These are phyloP conservation scores for Tulasnella sp. DNA, from an alignment of 768 basidiomycete species.

Conservation along the genomic window DNA sequence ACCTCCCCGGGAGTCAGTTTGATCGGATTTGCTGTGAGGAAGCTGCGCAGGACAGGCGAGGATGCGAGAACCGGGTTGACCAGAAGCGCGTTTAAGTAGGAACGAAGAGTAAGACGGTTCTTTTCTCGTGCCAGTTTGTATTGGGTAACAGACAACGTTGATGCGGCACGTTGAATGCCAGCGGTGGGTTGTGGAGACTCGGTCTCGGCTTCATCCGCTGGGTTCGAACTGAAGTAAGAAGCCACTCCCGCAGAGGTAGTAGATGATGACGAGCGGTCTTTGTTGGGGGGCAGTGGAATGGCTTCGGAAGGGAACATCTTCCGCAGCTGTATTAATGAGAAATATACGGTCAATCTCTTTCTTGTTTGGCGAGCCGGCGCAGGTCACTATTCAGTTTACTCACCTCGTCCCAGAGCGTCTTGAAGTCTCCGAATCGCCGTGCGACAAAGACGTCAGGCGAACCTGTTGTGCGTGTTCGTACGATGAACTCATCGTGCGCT, in stretches of 20 bases:
- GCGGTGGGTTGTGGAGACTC: constrained; percentile 25
- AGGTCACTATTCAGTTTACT: constrained; percentile 23
- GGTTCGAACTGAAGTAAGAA: neutral
- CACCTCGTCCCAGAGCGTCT: constrained; percentile 75
- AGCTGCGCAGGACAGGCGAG: constrained; percentile 76
- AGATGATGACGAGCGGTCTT: constrained; percentile 53
- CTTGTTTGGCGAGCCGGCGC: no score
- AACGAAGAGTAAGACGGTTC: constrained; percentile 86
- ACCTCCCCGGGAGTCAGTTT: constrained; percentile 56
- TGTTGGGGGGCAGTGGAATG: constrained; percentile 74
- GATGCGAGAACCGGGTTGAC: constrained; percentile 60
- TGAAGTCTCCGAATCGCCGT: constrained; percentile 91
- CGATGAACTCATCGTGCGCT: constrained; percentile 91
- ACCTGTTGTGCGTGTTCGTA: constrained; percentile 68
- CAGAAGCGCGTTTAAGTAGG: constrained; percentile 79
- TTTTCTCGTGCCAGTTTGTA: constrained; percentile 73
- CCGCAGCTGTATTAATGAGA: constrained; percentile 46
- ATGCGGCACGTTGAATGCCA: neutral
- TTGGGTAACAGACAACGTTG: constrained; percentile 16
- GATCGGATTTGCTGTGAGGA: constrained; percentile 70
- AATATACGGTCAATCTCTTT: constrained; percentile 11
- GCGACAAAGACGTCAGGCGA: constrained; percentile 77
- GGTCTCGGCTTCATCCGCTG: constrained; percentile 24
- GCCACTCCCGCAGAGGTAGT: neutral
- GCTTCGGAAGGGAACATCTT: constrained; percentile 75